Conservation (phyloP, 2,329 filamentous ascomycete genomes). For the Trichophyton schoenleinii region DNA sequence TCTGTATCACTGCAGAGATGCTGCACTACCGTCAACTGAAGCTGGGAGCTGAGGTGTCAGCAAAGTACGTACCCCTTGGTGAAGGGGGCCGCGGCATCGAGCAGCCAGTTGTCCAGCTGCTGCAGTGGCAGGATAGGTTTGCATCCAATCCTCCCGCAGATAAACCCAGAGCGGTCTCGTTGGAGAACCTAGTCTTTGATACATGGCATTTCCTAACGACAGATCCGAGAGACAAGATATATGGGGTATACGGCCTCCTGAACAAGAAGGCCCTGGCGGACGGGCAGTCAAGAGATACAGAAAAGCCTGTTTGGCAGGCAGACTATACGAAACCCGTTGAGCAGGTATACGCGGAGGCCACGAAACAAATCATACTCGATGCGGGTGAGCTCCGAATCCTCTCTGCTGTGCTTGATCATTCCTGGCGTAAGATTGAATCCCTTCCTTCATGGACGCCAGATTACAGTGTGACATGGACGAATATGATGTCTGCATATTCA, state of each 20-base stretch:
- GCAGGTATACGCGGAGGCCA: slow-evolving; percentile 10
- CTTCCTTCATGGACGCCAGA: slow-evolving; percentile 12
- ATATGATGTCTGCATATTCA: slow-evolving; percentile 6
- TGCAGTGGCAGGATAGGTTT: slow-evolving; percentile 9
- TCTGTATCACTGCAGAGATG: slow-evolving; percentile 7
- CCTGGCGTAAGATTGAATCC: slow-evolving; percentile 6
- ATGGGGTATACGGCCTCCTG: slow-evolving; percentile 10
- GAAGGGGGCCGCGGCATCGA: slow-evolving; percentile 7
- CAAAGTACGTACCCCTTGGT: slow-evolving; percentile 3
- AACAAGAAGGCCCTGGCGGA: background rate
- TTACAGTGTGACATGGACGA: slow-evolving; percentile 8
- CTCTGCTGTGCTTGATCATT: slow-evolving; percentile 8
- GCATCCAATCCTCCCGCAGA: background rate
- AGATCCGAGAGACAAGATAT: slow-evolving; percentile 12
- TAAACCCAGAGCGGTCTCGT: background rate
- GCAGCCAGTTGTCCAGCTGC: slow-evolving; percentile 1
- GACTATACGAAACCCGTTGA: slow-evolving; percentile 11
- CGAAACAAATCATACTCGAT: slow-evolving; percentile 8
- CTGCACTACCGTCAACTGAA: slow-evolving; percentile 4
- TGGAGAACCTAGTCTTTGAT: slow-evolving; percentile 11
- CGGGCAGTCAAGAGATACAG: background rate
- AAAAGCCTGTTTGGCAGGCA: background rate
- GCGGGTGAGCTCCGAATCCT: slow-evolving; percentile 7
- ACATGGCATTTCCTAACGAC: slow-evolving; percentile 9
- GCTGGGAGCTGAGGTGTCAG: background rate